Conservation (phyloP, 345 rosid species). For the Sonneratia alba region DNA sequence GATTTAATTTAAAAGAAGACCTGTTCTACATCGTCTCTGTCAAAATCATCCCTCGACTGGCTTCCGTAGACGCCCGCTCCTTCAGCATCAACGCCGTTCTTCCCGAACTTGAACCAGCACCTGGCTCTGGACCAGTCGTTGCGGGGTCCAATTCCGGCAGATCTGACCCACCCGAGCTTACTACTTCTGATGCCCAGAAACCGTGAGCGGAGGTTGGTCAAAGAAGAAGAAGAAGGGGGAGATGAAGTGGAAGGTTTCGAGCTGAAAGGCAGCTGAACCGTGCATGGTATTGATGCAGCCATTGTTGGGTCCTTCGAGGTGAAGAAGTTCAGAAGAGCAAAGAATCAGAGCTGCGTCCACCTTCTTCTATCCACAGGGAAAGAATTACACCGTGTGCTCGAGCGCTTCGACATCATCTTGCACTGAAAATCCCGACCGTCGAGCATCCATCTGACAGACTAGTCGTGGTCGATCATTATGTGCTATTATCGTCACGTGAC, state of each 20-base stretch:
- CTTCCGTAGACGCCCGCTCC: slow-evolving; percentile 94
- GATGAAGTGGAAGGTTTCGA: slow-evolving; percentile 26
- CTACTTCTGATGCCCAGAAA: slow-evolving; percentile 43
- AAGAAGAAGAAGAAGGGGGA: slow-evolving; percentile 10
- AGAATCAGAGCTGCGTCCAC: not conserved
- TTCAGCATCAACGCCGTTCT: slow-evolving; percentile 85
- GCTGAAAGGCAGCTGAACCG: slow-evolving; percentile 15
- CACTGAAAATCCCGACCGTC: not conserved
- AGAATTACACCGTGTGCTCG: not conserved
- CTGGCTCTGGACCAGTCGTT: slow-evolving; percentile 56
- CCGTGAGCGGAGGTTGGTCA: slow-evolving; percentile 27
- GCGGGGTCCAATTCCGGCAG: slow-evolving; percentile 44
- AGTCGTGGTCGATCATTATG: too few species aligned
- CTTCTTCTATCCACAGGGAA: not conserved
- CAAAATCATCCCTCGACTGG: slow-evolving; percentile 81
- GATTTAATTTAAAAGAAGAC: slow-evolving; percentile 16
- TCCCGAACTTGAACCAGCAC: slow-evolving; percentile 89
- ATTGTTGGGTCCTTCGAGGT: not conserved
- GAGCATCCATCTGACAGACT: not conserved
- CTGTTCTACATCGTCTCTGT: slow-evolving; percentile 96
- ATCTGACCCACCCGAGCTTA: slow-evolving; percentile 18
- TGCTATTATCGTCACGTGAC: too few species aligned
- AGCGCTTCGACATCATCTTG: not conserved
- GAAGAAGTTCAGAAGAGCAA: not conserved
- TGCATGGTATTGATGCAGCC: slow-evolving; percentile 19